Percentiles rank a stretch among this genome's conserved stretches.
These are phyloP conservation scores for Boletus smithii DNA, from an alignment of 1,284 basidiomycete genomes.

Conservation along the genomic window DNA sequence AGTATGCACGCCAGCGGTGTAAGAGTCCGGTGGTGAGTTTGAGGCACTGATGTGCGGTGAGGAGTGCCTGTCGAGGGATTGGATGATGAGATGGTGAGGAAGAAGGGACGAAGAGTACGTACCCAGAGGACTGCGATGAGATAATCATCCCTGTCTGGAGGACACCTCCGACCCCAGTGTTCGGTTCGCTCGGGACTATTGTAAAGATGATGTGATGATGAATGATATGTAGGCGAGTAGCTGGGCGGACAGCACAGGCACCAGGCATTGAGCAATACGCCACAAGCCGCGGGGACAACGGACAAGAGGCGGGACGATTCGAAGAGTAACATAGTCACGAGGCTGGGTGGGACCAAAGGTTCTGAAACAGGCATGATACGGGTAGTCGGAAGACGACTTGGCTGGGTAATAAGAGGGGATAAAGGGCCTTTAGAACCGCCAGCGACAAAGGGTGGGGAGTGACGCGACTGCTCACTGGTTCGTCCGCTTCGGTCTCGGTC, in stretches of 20 bases:
- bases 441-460: too few species aligned
- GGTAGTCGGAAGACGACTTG: constrained; percentile 58
- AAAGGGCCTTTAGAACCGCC: too few species aligned
- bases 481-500: constrained; percentile 75
- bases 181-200: neutral
- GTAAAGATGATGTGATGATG: constrained; percentile 7
- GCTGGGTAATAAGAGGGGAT: constrained; percentile 33
- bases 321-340: constrained; percentile 43
- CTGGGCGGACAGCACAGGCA: constrained; percentile 44
- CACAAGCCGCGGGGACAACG: constrained; percentile 66
- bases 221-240: constrained; percentile 13
- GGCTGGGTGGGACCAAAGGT: constrained; percentile 43
- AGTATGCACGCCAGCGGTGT: constrained; percentile 79
- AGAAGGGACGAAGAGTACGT: constrained; percentile 20
- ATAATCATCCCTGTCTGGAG: constrained; percentile 56
- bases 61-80: constrained; percentile 48
- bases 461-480: constrained; percentile 66
- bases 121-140: constrained; percentile 67
- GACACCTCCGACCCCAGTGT: constrained; percentile 22
- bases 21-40: constrained; percentile 76
- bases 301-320: constrained; percentile 58
- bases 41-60: constrained; percentile 82
- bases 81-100: neutral
- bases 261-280: constrained; percentile 60
- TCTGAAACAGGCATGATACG: constrained; percentile 49